Conservation (phyloP, 306 rosid genomes). For the Ormosia semicastrata region DNA sequence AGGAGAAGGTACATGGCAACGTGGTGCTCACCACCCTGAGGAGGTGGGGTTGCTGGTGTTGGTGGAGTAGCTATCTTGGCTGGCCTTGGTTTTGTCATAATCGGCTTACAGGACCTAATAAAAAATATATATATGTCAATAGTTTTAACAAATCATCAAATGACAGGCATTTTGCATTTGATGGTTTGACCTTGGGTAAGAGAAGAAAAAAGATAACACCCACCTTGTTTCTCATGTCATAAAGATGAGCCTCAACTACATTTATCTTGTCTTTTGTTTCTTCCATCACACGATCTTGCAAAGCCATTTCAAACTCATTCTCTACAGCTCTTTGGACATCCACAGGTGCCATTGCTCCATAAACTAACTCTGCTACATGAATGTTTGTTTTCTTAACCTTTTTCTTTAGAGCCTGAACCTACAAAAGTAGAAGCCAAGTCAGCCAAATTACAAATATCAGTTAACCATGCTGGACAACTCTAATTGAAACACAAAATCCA, state of each 20-base stretch:
- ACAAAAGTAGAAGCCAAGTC: slow-evolving; percentile 9
- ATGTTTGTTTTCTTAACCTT: slow-evolving; percentile 80
- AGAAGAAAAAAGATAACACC: background rate
- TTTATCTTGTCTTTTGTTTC: slow-evolving; percentile 96
- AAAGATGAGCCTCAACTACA: slow-evolving; percentile 92
- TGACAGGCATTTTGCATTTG: background rate
- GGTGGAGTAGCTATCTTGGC: slow-evolving; percentile 65
- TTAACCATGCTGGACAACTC: slow-evolving; percentile 2
- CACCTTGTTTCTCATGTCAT: slow-evolving; percentile 96
- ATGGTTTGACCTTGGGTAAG: background rate
- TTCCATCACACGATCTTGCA: slow-evolving; percentile 96
- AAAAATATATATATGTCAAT: background rate
- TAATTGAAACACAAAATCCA: background rate
- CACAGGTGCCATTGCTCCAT: slow-evolving; percentile 61
- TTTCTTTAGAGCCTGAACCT: slow-evolving; percentile 76
- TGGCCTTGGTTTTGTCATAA: slow-evolving; percentile 87
- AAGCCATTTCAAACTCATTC: slow-evolving; percentile 95
- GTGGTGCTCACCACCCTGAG: slow-evolving; percentile 42
- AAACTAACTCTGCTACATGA: slow-evolving; percentile 64
- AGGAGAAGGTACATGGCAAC: background rate
- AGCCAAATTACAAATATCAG: too few species aligned
- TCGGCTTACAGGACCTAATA: slow-evolving; percentile 73
- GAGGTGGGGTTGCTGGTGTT: slow-evolving; percentile 50
- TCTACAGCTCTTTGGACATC: slow-evolving; percentile 87
- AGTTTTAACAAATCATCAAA: slow-evolving; percentile 11